These are phyloP conservation scores for Durusdinium trenchii DNA, from an alignment of 73 alveolate genomes.

Conservation along the genomic window DNA sequence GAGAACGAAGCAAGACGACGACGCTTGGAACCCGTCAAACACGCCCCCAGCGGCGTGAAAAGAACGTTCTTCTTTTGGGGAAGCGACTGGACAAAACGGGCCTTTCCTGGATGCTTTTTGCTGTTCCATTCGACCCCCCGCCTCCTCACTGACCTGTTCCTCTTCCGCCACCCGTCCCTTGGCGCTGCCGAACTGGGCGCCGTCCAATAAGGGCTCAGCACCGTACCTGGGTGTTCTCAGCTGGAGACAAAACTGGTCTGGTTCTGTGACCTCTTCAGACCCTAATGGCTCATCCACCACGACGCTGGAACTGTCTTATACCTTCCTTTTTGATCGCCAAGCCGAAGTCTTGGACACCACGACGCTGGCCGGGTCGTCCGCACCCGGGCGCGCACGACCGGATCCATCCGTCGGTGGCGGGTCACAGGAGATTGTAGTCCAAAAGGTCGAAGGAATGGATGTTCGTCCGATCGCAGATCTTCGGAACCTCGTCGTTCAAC, in stretches of 20 bases:
- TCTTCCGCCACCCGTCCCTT: slow-evolving; percentile 77
- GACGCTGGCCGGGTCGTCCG: no score
- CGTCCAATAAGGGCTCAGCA: slow-evolving; percentile 90
- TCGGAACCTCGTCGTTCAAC: slow-evolving; percentile 84
- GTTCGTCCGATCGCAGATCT: slow-evolving; percentile 48
- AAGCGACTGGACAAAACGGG: no score
- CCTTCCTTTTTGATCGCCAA: no score
- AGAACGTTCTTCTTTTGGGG: no score
- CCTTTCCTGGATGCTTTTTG: no score
- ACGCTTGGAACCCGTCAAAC: no score
- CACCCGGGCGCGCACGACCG: no score
- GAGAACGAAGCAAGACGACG: no score
- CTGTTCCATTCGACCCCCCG: no score
- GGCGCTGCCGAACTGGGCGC: slow-evolving; percentile 92
- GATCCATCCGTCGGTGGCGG: background rate
- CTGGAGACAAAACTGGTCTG: background rate
- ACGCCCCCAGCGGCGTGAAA: no score
- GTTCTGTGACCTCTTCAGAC: background rate
- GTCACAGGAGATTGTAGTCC: slow-evolving; percentile 84
- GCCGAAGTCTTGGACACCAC: no score
- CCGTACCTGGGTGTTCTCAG: slow-evolving; percentile 30
- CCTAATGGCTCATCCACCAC: background rate
- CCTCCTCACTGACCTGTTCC: slow-evolving; percentile 77
- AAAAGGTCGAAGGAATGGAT: slow-evolving; percentile 63
- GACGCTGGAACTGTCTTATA: background rate